Percentiles rank a stretch among this genome's conserved stretches.
Conservation (phyloP, 768 basidiomycete species). For the Kockovaella imperatae region DNA sequence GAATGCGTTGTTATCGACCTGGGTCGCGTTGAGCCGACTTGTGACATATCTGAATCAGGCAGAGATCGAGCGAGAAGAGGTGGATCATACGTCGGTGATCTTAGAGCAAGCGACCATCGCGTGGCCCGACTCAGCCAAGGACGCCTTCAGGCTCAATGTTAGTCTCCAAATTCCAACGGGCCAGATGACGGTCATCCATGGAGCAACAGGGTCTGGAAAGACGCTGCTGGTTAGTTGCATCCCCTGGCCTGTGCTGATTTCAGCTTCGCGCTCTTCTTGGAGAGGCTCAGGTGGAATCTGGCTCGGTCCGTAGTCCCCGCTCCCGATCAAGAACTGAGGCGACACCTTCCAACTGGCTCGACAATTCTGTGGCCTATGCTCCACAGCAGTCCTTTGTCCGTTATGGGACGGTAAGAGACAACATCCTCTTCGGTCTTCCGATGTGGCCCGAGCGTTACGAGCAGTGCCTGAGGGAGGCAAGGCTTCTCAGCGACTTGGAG, state of each 20-base stretch:
- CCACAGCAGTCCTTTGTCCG: conserved; percentile 37
- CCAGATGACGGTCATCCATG: conserved; percentile 30
- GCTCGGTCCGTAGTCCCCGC: conserved; percentile 18
- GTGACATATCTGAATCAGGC: conserved; percentile 23
- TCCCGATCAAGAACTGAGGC: conserved; percentile 1
- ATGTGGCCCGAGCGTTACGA: conserved; percentile 30
- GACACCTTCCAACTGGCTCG: conserved; percentile 20
- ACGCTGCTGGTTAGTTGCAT: conserved; percentile 32
- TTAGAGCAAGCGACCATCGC: conserved; percentile 20
- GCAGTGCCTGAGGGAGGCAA: conserved; percentile 27
- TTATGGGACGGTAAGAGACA: conserved; percentile 51
- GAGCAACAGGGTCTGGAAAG: conserved; percentile 41
- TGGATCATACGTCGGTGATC: conserved; percentile 3
- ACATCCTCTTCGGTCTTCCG: conserved; percentile 42
- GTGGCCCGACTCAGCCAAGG: conserved; percentile 29
- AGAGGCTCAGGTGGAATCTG: conserved; percentile 23
- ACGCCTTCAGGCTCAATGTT: conserved; percentile 25
- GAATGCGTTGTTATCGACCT: conserved; percentile 13
- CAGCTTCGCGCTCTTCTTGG: conserved; percentile 37
- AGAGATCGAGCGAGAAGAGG: conserved; percentile 13
- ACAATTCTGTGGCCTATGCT: conserved; percentile 27
- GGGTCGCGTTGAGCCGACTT: conserved; percentile 29
- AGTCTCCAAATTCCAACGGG: conserved; percentile 21
- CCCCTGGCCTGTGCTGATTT: background rate
- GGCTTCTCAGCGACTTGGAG: conserved; percentile 32